Base-by-base conservation (phyloP, 139 green algal genomes). In the Nannochloris sp. region DNA sequence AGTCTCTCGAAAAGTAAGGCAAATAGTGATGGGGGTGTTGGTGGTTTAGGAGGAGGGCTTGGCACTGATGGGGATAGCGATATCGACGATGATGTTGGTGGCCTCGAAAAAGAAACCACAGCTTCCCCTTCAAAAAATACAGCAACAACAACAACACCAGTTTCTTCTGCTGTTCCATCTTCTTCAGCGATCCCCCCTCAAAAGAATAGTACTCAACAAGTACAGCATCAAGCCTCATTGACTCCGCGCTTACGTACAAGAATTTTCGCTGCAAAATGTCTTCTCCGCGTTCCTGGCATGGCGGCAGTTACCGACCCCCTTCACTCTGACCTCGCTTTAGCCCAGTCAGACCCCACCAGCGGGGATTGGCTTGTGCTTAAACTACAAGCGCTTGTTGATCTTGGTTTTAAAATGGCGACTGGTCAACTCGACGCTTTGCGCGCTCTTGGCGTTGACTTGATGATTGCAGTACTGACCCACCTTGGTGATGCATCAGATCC, bases 351-450 rank as follows among this genome's bases (percentile, higher is more conserved):
- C 5, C 30, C 4, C 23, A 53, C 48, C 34, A 51, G 39, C 10
- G 57, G 55, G 1, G 85, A 93, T 72, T 89, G 75, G 71, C 85
- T 93, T 56, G 85, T 91, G 36, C 27, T 53, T 33, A 65, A 70
- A 42, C 57, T 87, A 31, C 79, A 87, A 70, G 55, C 66, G 3
- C 75, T 96, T n/a, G 78, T 96, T 31, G 87, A 91, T 27, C 39
- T 87, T 2, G 89, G 78, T 25, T 96, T 86, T 82, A 81, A 80
- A 57, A 73, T 92, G 51, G 79, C 87, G 4, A 89, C 71, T 6
- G 82, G 83, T 12, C 54, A 81, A 61, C 35, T 79, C 38, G 64
- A 78, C 51, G 83, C 74, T 3, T 77, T 94, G 61, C 61, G 79
- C 19, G 79, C 82, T 0, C 44, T 70, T 25, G 87, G 87, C 19